Conservation (phyloP, 2,329 filamentous ascomycete species). For the Neofusicoccum cordaticola region DNA sequence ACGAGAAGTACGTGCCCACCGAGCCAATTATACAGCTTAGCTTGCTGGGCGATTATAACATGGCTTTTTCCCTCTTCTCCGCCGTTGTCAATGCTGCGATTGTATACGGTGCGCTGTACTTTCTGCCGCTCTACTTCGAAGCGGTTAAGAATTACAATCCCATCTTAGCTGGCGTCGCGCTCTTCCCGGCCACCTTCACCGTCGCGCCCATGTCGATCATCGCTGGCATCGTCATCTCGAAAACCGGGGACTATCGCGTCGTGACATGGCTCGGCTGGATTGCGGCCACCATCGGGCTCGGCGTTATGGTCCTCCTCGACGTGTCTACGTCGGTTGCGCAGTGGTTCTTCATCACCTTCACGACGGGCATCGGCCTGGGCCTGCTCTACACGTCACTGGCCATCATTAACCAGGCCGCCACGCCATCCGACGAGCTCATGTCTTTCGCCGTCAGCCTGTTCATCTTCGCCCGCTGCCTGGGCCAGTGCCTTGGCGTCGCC, state of each 20-base stretch:
- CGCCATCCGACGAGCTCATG: conserved; percentile 24
- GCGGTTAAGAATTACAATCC: conserved; percentile 37
- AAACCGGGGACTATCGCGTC: conserved; percentile 25
- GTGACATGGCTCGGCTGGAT: conserved; percentile 24
- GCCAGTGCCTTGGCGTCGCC: conserved; percentile 44
- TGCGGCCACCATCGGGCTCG: conserved; percentile 24
- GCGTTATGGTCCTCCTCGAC: conserved; percentile 23
- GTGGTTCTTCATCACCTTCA: conserved; percentile 29
- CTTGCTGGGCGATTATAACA: conserved; percentile 46
- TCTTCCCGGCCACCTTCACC: conserved; percentile 31
- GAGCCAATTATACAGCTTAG: conserved; percentile 41
- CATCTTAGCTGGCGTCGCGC: conserved; percentile 30
- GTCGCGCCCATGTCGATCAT: conserved; percentile 28
- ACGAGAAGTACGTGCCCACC: conserved; percentile 23
- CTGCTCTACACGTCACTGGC: conserved; percentile 29
- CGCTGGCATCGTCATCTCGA: conserved; percentile 29
- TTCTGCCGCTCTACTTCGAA: conserved; percentile 49
- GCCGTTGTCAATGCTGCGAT: conserved; percentile 41
- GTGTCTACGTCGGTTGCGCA: conserved; percentile 15
- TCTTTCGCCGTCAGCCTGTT: conserved; percentile 24
- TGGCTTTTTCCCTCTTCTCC: conserved; percentile 28
- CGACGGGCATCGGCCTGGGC: conserved; percentile 28
- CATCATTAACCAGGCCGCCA: conserved; percentile 38
- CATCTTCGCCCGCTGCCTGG: conserved; percentile 29
- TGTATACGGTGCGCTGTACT: conserved; percentile 39